Evolutionary conservation across 495 filamentous ascomycete genomes (phyloP).

Genomic region (Bathelium albidoporum): DNA sequence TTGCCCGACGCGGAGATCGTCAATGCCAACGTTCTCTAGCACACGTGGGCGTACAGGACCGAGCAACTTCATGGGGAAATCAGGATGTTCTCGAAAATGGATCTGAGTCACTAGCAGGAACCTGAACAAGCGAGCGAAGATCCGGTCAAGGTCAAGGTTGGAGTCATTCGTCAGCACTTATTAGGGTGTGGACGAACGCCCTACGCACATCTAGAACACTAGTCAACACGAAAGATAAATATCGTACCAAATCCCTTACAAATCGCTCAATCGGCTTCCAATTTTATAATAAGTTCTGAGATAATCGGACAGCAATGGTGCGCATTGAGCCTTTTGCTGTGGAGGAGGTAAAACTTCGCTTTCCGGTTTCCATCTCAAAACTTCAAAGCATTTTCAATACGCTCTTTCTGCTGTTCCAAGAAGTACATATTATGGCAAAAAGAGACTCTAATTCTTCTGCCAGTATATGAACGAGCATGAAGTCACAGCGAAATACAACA

Average conservation of each 20-base stretch:
- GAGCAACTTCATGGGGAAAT: too few species aligned
- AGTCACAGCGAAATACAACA: slow-evolving; percentile 61
- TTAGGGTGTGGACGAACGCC: not conserved
- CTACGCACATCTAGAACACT: not conserved
- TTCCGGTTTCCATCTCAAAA: not conserved
- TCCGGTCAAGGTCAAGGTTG: not conserved
- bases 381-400: not conserved
- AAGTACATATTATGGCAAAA: not conserved
- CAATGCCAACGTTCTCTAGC: not conserved
- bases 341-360: slow-evolving; percentile 50
- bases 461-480: slow-evolving; percentile 91
- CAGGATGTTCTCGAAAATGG: too few species aligned
- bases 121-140: not conserved
- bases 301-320: not conserved
- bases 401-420: not conserved
- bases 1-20: not conserved
- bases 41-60: too few species aligned
- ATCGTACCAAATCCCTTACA: not conserved
- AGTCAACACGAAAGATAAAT: not conserved
- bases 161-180: not conserved
- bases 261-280: not conserved
- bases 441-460: not conserved
- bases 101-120: too few species aligned
- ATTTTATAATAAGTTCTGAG: not conserved
- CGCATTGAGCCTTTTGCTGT: slow-evolving; percentile 50